These are phyloP conservation scores for Logfia minima DNA, from an alignment of 129 eudicot genomes.

Conservation along the genomic window DNA sequence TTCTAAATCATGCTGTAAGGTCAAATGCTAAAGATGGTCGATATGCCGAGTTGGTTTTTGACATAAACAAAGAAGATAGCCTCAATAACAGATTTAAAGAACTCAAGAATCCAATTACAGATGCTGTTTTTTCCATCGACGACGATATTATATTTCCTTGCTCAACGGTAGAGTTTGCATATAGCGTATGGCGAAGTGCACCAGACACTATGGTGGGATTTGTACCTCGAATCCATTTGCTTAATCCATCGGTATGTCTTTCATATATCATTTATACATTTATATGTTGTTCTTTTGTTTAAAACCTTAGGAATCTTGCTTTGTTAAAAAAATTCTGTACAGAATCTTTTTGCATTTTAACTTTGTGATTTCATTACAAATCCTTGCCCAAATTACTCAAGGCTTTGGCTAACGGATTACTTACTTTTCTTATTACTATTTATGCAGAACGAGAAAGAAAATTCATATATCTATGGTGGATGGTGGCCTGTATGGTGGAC, in stretches of 20 bases:
- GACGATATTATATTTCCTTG: conserved; percentile 85
- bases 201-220: conserved; percentile 90
- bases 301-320: neutral
- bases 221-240: conserved; percentile 79
- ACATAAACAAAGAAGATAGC: conserved; percentile 79
- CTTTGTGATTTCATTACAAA: neutral
- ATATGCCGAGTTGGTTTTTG: conserved; percentile 63
- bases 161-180: conserved; percentile 74
- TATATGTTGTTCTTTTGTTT: neutral
- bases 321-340: neutral
- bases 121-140: conserved; percentile 80
- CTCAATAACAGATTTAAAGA: conserved; percentile 85
- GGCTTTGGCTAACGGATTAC: neutral
- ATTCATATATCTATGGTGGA: conserved; percentile 59
- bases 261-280: conserved; percentile 1
- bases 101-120: conserved; percentile 56
- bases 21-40: conserved; percentile 58
- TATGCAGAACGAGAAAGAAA: conserved; percentile 50
- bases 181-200: conserved; percentile 77
- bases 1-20: conserved; percentile 48
- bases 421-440: neutral
- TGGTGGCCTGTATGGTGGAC: conserved; percentile 97
- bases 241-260: conserved; percentile 57
- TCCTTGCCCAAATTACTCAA: neutral
- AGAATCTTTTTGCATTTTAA: neutral